Evolutionary conservation across 306 rosid species (phyloP), one percentile per base, ranked within the genome.

Genomic region (Prunus mongolica): DNA sequence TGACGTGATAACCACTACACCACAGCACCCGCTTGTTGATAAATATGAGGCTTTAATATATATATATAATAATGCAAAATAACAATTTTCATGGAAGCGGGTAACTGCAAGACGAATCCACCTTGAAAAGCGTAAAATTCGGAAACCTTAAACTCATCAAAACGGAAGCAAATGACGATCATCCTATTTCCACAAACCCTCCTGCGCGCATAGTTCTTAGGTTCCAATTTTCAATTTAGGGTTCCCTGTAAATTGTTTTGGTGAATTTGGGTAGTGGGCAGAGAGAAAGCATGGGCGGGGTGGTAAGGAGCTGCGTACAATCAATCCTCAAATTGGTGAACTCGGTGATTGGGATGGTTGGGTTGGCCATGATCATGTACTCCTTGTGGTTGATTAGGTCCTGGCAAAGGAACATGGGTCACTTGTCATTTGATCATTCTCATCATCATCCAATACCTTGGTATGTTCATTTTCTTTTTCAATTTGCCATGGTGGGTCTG

Each of bases 1-100:
- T 91, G 87, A 88, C 96, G 96, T 89, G 95, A 91, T 91, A 86
- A 93, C 95, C 95, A 88, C 95, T 91, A 85, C 98, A 91, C 95
- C 96, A 93, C 97, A 84, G 90, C 95, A 91, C 89, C 96, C 0
- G 0, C 0, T 0, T 3, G 11, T 0, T 16, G 0, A 0, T 0
- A 0, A 11, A 1, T 1, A 0, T 0, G 0, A 9, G 3, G 3
- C 20, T 1, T 20, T 8, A 2, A 8, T 0, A 2, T 9, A 20
- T 0, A 56, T 9, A 3, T 9, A 24, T 24, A n/a, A n/a, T n/a
- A n/a, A n/a, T n/a, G n/a, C n/a, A 8, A 41, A 57, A 22, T 3
- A 11, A 14, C 5, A 47, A 15, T 0, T 27, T 46, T 27, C 15
- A 2, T 28, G 0, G 16, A 15, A 15, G 63, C 2, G 2, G 5